These are phyloP conservation scores for Pugionium dolabratum DNA, from an alignment of 345 rosid species.

Conservation along the genomic window DNA sequence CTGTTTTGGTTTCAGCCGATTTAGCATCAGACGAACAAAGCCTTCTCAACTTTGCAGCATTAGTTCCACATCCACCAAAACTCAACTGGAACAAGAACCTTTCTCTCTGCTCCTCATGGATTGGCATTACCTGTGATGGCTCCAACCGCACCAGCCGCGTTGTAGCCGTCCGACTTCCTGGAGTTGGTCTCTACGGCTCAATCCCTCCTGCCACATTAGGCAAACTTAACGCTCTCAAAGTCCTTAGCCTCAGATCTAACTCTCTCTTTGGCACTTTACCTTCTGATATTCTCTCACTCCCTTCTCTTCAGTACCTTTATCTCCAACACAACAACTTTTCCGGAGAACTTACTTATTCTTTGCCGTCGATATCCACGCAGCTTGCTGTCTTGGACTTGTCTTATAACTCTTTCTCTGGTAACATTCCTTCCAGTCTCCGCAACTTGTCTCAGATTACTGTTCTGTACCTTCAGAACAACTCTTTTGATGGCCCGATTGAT, in stretches of 20 bases:
- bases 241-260: conserved; percentile 79
- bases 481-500: conserved; percentile 54
- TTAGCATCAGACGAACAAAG: conserved; percentile 58
- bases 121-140: conserved; percentile 58
- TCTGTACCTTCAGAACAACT: conserved; percentile 58
- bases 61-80: conserved; percentile 50
- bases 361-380: conserved; percentile 40
- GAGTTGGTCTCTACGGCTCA: conserved; percentile 64
- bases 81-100: conserved; percentile 57
- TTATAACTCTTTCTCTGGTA: conserved; percentile 61
- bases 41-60: conserved; percentile 52
- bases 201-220: conserved; percentile 56
- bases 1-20: conserved; percentile 39
- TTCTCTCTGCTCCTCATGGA: conserved; percentile 56
- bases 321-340: conserved; percentile 73
- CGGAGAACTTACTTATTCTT: conserved; percentile 45
- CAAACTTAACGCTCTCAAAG: conserved; percentile 54
- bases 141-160: conserved; percentile 42
- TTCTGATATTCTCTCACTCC: conserved; percentile 61
- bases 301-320: conserved; percentile 55
- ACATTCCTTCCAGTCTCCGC: conserved; percentile 44
- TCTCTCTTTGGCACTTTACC: conserved; percentile 61
- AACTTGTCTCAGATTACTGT: conserved; percentile 47
- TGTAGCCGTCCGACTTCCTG: conserved; percentile 62
- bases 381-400: conserved; percentile 67